Base-by-base conservation (phyloP, 2,329 filamentous ascomycete species). In the Fusarium sublunatum region DNA sequence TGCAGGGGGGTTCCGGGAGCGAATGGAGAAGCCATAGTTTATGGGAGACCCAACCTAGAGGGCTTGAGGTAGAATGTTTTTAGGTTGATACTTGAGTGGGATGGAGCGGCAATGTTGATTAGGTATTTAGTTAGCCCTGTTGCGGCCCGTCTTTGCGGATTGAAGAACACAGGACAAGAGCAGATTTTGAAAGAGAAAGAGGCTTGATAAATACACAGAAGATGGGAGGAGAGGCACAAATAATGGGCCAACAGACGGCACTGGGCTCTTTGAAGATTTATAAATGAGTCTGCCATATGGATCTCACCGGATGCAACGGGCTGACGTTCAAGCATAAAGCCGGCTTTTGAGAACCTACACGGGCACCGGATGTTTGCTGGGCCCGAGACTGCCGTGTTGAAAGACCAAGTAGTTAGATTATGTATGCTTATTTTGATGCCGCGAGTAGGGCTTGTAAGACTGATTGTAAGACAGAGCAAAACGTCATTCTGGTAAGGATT, bases 361-460 rank as follows among this genome's bases (percentile, higher is more conserved):
- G 58, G 56, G 50, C 41, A 44, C 29, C 38, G 36, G 25, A 48
- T 25, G 34, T 25, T 46, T 58, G 39, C 24, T 41, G 51, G 36
- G 24, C 44, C 67, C 67, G 67, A 70, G 36, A 47, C 43, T 70
- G 47, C 67, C 67, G 67, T 58, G 62, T 51, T 19, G 19, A 19
- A 19, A 19, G 19, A 19, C 19, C 19, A 19, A 19, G 19, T 19
- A 19, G 19, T 19, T 19, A 19, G 19, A 19, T 3, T 19, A 39
- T 39, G 25, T 52, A 53, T 64, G 57, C 61, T 65, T 58, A 48
- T 46, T 41, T 41, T 42, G 13, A 11, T 25, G 8, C 13, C 29
- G 13, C 34, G 45, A 39, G 13, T 44, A 46, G 29, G 41, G 40
- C 43, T 34, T 32, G 36, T 43, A 29, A 45, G 29, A 40, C 26